phyloP scores from a whole-genome alignment of 768 basidiomycete genomes.

The Austroboletus eburneus region DNA sequence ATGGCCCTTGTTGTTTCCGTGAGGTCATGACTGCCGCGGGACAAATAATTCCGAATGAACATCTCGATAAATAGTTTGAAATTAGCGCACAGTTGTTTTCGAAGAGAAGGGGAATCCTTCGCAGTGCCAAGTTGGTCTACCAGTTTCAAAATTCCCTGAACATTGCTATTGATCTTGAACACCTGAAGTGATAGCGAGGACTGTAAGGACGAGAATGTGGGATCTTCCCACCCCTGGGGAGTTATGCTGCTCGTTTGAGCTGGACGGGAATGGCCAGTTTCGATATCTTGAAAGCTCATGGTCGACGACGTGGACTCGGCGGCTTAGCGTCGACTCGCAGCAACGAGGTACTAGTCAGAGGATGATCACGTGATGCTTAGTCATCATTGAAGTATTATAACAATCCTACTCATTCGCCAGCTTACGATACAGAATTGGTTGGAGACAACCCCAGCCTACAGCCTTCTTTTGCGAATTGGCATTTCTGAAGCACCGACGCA shows the following conservation, averaged over 20 bases:
- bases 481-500: too few species aligned
- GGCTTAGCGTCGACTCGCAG: background rate
- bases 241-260: conserved; percentile 22
- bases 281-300: conserved; percentile 54
- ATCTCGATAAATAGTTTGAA: background rate
- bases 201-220: conserved; percentile 71
- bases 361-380: conserved; percentile 13
- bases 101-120: conserved; percentile 72
- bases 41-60: conserved; percentile 6
- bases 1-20: conserved; percentile 93
- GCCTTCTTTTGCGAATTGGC: too few species aligned
- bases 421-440: too few species aligned
- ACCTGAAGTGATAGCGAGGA: conserved; percentile 85
- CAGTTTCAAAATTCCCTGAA: conserved; percentile 91
- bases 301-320: background rate
- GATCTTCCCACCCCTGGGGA: conserved; percentile 56
- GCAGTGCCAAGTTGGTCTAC: conserved; percentile 92
- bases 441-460: too few species aligned
- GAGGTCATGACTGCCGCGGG: conserved; percentile 72
- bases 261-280: conserved; percentile 37
- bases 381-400: too few species aligned
- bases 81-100: conserved; percentile 76
- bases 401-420: too few species aligned
- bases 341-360: background rate
- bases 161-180: conserved; percentile 98